These are phyloP conservation scores for Canariomyces notabilis DNA, from an alignment of 2,329 filamentous ascomycete genomes.

Conservation along the genomic window DNA sequence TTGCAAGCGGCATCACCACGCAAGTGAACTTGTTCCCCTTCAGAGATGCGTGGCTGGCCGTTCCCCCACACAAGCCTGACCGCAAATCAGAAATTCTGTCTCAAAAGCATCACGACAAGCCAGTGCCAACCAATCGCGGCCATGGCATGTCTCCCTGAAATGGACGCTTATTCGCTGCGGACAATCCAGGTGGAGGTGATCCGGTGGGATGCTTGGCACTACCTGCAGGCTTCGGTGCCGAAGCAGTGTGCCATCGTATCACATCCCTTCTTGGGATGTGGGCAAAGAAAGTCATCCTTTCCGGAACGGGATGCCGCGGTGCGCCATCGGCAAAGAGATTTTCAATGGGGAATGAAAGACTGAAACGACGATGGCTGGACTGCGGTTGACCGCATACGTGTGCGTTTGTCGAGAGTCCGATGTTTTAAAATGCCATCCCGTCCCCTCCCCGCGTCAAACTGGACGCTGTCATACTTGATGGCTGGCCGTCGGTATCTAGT, in stretches of 20 bases:
- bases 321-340: not conserved
- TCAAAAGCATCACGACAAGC: slow-evolving; percentile 2
- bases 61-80: not conserved
- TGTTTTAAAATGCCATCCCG: not conserved
- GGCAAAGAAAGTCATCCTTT: not conserved
- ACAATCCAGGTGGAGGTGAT: slow-evolving; percentile 12
- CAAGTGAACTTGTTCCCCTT: not conserved
- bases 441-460: no score
- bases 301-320: not conserved
- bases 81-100: slow-evolving; percentile 1
- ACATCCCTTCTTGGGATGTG: not conserved
- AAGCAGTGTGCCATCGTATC: slow-evolving; percentile 3
- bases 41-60: not conserved
- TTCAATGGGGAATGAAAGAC: no score
- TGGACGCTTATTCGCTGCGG: slow-evolving; percentile 9
- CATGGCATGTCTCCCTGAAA: not conserved
- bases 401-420: not conserved
- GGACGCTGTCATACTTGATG: not conserved
- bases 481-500: no score
- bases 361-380: not conserved
- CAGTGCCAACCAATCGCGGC: not conserved
- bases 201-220: slow-evolving; percentile 6
- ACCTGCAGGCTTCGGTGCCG: slow-evolving; percentile 2
- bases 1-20: no score
- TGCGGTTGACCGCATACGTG: not conserved